These are phyloP conservation scores for Metschnikowia lochheadii DNA, from an alignment of 805 yeast genomes.

Conservation along the genomic window DNA sequence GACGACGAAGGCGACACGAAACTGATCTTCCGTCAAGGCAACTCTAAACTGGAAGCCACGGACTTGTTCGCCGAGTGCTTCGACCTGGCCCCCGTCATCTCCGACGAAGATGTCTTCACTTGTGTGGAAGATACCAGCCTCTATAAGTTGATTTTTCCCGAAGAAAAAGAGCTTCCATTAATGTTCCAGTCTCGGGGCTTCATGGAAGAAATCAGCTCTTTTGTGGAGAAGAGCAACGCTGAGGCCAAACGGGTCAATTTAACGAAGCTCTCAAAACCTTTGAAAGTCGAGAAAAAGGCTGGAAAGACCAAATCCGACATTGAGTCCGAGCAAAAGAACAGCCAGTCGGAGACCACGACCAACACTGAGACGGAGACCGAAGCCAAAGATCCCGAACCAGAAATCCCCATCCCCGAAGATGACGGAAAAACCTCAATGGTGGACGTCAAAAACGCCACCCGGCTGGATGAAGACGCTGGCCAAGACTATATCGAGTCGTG, in stretches of 20 bases:
- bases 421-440: not conserved
- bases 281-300: too few relatives aligned
- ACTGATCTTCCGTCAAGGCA: constrained; percentile 1
- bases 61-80: constrained; percentile 5
- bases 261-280: too few relatives aligned
- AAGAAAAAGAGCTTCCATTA: not conserved
- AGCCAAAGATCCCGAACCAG: too few relatives aligned
- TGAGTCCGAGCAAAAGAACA: too few relatives aligned
- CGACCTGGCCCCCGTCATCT: not conserved
- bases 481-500: constrained; percentile 4
- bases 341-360: too few relatives aligned
- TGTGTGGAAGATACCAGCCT: not conserved
- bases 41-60: not conserved
- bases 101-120: not conserved
- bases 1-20: not conserved
- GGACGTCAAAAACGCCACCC: not conserved
- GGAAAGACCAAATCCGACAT: too few relatives aligned
- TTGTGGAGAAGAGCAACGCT: not conserved
- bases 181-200: not conserved
- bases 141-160: constrained; percentile 2
- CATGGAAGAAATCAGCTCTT: not conserved
- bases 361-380: too few relatives aligned
- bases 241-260: not conserved
- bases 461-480: not conserved
- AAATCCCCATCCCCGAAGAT: not conserved